Evolutionary conservation across 441 rosid species (phyloP), one percentile per base, ranked within the genome.

Genomic region (Bocquillonia castaneifolia): DNA sequence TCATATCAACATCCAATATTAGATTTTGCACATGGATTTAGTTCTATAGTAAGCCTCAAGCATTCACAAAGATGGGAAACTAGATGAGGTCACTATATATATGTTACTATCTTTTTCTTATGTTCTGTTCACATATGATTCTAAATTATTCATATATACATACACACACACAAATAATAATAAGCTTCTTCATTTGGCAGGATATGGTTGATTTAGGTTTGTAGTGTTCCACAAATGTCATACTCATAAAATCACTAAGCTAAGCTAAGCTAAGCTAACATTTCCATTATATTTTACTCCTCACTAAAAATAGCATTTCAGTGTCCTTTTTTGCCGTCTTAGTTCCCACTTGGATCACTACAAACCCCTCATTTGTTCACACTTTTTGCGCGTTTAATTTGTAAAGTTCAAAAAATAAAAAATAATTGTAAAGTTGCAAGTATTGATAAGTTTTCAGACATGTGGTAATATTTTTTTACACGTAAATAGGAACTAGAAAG

Each of bases 171-270:
- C 10, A 3, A 18, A 6, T 17, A 47, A 47, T 17, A 6, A 17
- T 10, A 12, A 6, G 4, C 12, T 40, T 40, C 45, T 40, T 40
- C 1, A 4, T 40, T 40, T 3, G 45, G 45, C 5, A 9, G 45
- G 14, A 40, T 2, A 1, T 2, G 12, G 10, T 2, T 40, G 1
- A 40, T 2, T 40, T 6, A 12, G 25, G 25, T 51, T 10, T 53
- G 64, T 59, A 12, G 26, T 37, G 29, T 59, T 37, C 64, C 47
- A 59, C 28, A 59, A 59, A 59, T 59, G 64, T 59, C 64, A 1
- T 36, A 6, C 25, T 59, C 64, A 10, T n/a, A 54, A 14, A 53
- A 23, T 53, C 58, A 54, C 58, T 9, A 22, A 6, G 8, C 28
- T 47, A 18, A 47, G 17, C 51, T n/a, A 2, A 47, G 7, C 6